These are phyloP conservation scores for Chaetomium cochliodes DNA, from an alignment of 495 filamentous ascomycete species.

Conservation along the genomic window DNA sequence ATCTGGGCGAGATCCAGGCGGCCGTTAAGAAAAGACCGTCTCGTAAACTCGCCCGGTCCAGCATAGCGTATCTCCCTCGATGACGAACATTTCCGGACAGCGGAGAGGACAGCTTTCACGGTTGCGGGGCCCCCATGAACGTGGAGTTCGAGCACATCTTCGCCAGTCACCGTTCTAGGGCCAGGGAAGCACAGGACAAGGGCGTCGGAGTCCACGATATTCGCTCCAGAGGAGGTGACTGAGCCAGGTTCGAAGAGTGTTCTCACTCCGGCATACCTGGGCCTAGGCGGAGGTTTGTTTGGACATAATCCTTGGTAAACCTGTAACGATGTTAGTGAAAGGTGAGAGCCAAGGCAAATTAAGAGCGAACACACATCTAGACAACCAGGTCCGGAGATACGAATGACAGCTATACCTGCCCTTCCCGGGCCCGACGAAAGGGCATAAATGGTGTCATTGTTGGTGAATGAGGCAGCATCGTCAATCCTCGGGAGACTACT, in stretches of 20 bases:
- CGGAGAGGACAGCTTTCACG: conserved; percentile 76
- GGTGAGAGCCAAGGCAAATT: not conserved
- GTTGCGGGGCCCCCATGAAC: conserved; percentile 90
- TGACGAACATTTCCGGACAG: conserved; percentile 56
- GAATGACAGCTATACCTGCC: conserved; percentile 88
- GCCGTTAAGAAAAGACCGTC: conserved; percentile 84
- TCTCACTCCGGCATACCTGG: conserved; percentile 74
- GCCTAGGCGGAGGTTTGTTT: conserved; percentile 57
- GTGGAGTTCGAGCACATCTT: conserved; percentile 89
- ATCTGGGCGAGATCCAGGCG: conserved; percentile 89
- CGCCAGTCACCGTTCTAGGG: conserved; percentile 83
- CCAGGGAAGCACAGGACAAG: conserved; percentile 84
- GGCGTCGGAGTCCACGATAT: conserved; percentile 76
- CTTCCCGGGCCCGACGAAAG: conserved; percentile 82
- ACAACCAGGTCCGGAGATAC: conserved; percentile 80
- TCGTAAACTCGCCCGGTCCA: conserved; percentile 94
- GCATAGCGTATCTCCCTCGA: conserved; percentile 67
- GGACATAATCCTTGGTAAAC: conserved; percentile 80
- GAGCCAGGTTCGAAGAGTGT: conserved; percentile 66
- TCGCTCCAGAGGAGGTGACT: conserved; percentile 28
- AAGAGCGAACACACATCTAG: conserved; percentile 53
- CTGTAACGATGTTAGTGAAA: conserved; percentile 41
- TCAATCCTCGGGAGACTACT: conserved; percentile 5
- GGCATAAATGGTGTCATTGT: conserved; percentile 80
- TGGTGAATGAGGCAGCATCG: not conserved